Conservation (phyloP, 2,329 filamentous ascomycete genomes). For the Botrytis deweyae region DNA sequence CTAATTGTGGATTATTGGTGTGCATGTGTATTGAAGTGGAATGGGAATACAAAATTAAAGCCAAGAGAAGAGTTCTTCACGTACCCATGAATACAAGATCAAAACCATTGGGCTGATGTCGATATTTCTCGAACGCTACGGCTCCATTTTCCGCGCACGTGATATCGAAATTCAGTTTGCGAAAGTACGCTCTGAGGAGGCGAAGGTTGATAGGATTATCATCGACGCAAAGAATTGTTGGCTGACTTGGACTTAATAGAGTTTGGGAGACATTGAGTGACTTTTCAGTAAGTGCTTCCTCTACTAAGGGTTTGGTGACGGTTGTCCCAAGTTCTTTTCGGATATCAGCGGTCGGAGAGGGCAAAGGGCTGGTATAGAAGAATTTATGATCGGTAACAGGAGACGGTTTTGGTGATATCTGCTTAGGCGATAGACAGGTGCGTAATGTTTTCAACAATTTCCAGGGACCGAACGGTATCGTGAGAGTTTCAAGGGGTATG, state of each 20-base stretch:
- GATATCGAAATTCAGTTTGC: slow-evolving; percentile 37
- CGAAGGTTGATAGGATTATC: slow-evolving; percentile 44
- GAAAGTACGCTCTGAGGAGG: slow-evolving; percentile 36
- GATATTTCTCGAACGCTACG: slow-evolving; percentile 42
- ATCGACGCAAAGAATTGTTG: slow-evolving; percentile 38
- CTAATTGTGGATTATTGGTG: neutral
- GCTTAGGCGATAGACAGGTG: slow-evolving; percentile 16
- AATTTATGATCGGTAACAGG: neutral
- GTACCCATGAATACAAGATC: slow-evolving; percentile 50
- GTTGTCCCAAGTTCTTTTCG: neutral
- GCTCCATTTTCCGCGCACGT: slow-evolving; percentile 46
- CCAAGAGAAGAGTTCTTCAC: neutral
- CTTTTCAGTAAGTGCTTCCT: neutral
- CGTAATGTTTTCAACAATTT: slow-evolving; percentile 18
- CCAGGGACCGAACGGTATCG: slow-evolving; percentile 19
- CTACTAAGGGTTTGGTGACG: neutral
- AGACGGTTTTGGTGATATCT: neutral
- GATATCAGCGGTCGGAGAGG: neutral
- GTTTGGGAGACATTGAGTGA: neutral
- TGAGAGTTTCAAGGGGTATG: slow-evolving; percentile 16
- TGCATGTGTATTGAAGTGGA: slow-evolving; percentile 39
- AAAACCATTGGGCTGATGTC: slow-evolving; percentile 35
- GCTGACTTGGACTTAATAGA: neutral
- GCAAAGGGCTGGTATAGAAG: neutral
- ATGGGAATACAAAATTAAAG: neutral